A percentile compares a stretch with the other conserved stretches of the same genome.
Conservation (phyloP, 495 filamentous ascomycete genomes). For the Aspergillus incahuasiensis region DNA sequence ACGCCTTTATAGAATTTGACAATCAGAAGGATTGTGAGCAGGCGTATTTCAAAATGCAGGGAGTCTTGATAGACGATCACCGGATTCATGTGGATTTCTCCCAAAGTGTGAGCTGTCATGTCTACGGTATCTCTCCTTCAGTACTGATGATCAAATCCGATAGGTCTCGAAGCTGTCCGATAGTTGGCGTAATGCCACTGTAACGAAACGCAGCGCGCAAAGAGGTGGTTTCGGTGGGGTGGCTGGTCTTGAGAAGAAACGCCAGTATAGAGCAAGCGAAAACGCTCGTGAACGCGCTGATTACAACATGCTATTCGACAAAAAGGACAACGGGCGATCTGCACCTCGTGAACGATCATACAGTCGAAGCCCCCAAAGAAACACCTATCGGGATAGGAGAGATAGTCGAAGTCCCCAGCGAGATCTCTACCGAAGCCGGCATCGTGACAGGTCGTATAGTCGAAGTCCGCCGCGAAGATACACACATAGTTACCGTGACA, state of each 20-base stretch:
- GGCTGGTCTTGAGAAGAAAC: constrained; percentile 76
- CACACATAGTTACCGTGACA: constrained; percentile 18
- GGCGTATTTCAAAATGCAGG: constrained; percentile 98
- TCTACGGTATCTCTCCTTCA: neutral
- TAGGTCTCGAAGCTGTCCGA: constrained; percentile 81
- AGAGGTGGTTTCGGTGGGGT: constrained; percentile 90
- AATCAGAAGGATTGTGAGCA: constrained; percentile 89
- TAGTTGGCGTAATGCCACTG: constrained; percentile 83
- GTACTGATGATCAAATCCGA: constrained; percentile 21
- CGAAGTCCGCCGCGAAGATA: constrained; percentile 44
- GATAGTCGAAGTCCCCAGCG: constrained; percentile 49
- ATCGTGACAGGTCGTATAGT: constrained; percentile 43
- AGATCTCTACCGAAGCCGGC: constrained; percentile 21
- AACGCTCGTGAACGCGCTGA: constrained; percentile 54
- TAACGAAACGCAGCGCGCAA: constrained; percentile 66
- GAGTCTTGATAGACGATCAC: constrained; percentile 92
- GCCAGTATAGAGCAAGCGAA: constrained; percentile 73
- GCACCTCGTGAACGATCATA: constrained; percentile 18
- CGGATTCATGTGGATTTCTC: constrained; percentile 98
- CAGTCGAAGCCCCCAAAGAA: constrained; percentile 23
- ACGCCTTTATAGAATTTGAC: constrained; percentile 96
- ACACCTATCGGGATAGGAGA: constrained; percentile 27
- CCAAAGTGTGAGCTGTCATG: constrained; percentile 63
- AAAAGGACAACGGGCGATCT: constrained; percentile 48
- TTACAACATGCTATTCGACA: constrained; percentile 82